Percentiles rank a stretch among this genome's conserved stretches.
These are phyloP conservation scores for Pterocarpus macrocarpus DNA, from an alignment of 306 rosid genomes.

Conservation along the genomic window DNA sequence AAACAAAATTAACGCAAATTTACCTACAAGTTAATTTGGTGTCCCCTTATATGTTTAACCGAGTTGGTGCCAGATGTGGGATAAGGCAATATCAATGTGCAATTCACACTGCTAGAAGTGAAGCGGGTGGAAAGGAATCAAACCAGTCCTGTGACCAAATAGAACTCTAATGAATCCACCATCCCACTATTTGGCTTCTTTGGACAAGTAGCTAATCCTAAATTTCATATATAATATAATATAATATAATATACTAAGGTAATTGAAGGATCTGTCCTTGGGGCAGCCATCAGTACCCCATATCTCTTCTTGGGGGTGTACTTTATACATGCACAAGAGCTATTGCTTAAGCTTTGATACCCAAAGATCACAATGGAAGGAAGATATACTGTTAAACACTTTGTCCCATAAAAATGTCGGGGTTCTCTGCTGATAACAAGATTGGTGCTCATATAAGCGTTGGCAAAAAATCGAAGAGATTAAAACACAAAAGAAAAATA, in stretches of 20 bases:
- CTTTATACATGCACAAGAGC: no score
- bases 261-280: not conserved
- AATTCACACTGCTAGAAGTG: not conserved
- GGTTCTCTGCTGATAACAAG: no score
- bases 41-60: not conserved
- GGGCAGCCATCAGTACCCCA: not conserved
- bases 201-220: not conserved
- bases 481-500: no score
- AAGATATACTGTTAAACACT: not conserved
- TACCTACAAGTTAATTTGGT: not conserved
- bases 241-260: no score
- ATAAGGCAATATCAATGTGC: constrained; percentile 1
- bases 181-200: not conserved
- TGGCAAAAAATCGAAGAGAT: no score
- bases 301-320: no score
- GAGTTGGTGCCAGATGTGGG: not conserved
- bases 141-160: not conserved
- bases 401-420: not conserved
- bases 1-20: not conserved
- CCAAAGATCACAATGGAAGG: not conserved
- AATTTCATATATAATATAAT: no score
- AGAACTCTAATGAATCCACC: not conserved
- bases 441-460: no score
- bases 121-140: not conserved
- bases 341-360: not conserved